Conservation (phyloP, 140 eudicot species). For the Senecio squalidus region DNA sequence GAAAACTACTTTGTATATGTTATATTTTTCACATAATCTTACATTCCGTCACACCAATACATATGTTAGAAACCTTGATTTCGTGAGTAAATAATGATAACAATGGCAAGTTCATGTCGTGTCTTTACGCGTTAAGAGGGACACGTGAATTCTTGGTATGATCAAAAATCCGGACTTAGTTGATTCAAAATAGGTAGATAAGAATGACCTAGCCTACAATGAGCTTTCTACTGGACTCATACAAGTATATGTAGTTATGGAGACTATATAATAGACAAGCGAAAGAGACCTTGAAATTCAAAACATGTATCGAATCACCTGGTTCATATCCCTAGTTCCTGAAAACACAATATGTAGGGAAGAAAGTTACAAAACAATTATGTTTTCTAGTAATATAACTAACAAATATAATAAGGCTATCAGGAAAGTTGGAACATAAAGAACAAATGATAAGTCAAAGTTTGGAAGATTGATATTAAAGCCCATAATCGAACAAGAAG, state of each 20-base stretch:
- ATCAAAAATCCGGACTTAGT: not conserved
- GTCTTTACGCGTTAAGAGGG: no score
- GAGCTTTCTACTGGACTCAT: not conserved
- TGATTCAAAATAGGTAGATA: not conserved
- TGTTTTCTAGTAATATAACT: not conserved
- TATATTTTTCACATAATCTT: no score
- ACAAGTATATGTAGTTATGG: not conserved
- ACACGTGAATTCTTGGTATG: no score
- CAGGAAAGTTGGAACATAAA: not conserved
- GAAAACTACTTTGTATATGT: no score
- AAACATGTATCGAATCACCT: not conserved
- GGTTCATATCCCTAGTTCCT: not conserved
- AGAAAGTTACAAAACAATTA: not conserved
- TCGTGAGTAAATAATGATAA: no score
- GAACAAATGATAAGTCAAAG: not conserved
- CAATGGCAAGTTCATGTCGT: no score
- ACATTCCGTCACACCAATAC: no score
- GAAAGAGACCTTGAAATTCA: not conserved
- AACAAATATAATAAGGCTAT: not conserved
- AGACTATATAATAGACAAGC: not conserved
- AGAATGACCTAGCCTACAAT: not conserved
- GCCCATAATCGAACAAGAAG: not conserved
- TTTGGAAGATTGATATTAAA: not conserved
- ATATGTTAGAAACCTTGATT: no score
- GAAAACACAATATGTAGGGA: not conserved